A percentile compares a stretch with the other conserved stretches of the same genome.
phyloP scores from a whole-genome alignment of 805 yeast species.

The Starmerella floricola region DNA sequence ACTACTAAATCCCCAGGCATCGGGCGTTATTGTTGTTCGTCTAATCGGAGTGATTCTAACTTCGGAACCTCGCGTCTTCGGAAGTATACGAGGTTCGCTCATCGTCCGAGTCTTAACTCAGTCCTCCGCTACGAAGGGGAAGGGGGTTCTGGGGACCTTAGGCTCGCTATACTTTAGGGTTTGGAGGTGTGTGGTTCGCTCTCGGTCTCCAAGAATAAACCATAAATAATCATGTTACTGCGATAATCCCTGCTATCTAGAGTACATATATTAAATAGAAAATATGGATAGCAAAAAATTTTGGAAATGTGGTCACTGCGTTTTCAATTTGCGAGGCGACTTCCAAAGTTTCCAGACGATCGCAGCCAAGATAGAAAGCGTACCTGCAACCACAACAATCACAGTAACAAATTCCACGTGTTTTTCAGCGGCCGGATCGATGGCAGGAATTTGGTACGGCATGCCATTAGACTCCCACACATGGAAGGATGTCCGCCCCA shows the following conservation, averaged over 20 bases:
- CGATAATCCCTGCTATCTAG: too few species aligned
- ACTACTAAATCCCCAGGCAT: conserved; percentile 30
- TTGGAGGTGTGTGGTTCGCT: background rate
- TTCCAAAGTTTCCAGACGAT: background rate
- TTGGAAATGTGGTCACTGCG: background rate
- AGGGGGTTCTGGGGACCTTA: background rate
- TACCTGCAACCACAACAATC: conserved; percentile 29
- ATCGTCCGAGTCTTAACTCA: conserved; percentile 1
- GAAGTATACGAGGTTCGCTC: conserved; percentile 3
- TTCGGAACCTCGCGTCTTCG: conserved; percentile 10
- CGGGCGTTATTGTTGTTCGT: conserved; percentile 23
- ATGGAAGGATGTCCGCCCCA: conserved; percentile 34
- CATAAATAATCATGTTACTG: too few species aligned
- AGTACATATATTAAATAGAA: too few species aligned
- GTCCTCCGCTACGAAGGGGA: background rate
- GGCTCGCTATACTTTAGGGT: background rate
- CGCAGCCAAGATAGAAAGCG: conserved; percentile 27
- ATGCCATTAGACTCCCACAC: conserved; percentile 26
- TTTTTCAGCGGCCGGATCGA: conserved; percentile 27
- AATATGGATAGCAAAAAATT: background rate
- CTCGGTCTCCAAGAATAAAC: too few species aligned
- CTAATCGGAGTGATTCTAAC: conserved; percentile 25
- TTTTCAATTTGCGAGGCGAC: conserved; percentile 2
- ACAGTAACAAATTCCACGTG: conserved; percentile 32
- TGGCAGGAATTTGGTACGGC: conserved; percentile 35